Percentiles rank a stretch among this genome's conserved stretches.
These are phyloP conservation scores for Neoboletus subvelutipes DNA, from an alignment of 768 basidiomycete genomes.

Conservation along the genomic window DNA sequence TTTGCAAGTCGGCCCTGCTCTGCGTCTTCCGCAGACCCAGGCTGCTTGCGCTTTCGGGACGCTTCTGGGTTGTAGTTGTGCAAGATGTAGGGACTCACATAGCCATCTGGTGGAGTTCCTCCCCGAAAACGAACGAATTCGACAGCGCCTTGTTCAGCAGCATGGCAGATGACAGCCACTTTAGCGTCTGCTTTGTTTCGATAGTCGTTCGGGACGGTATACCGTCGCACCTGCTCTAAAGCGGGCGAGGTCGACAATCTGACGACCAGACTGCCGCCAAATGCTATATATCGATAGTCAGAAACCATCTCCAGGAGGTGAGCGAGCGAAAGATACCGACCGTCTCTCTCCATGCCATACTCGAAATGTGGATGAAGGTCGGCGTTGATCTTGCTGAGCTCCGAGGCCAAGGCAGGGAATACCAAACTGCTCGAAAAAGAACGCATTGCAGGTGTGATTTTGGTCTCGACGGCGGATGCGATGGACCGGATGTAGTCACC, in stretches of 20 bases:
- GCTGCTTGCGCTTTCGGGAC: slow-evolving; percentile 39
- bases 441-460: slow-evolving; percentile 45
- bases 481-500: slow-evolving; percentile 54
- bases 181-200: slow-evolving; percentile 62
- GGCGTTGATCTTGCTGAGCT: slow-evolving; percentile 43
- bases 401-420: slow-evolving; percentile 44
- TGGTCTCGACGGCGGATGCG: slow-evolving; percentile 42
- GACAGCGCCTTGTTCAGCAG: slow-evolving; percentile 54
- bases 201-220: slow-evolving; percentile 49
- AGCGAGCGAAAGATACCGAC: slow-evolving; percentile 33
- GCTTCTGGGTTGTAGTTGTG: slow-evolving; percentile 26
- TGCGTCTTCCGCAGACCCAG: slow-evolving; percentile 20
- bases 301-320: neutral
- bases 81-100: slow-evolving; percentile 38
- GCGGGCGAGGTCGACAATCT: slow-evolving; percentile 35
- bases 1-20: slow-evolving; percentile 18
- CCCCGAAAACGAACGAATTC: slow-evolving; percentile 62
- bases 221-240: slow-evolving; percentile 41
- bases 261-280: slow-evolving; percentile 51
- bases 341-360: slow-evolving; percentile 48
- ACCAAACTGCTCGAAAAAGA: slow-evolving; percentile 45
- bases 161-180: slow-evolving; percentile 51
- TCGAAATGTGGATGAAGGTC: slow-evolving; percentile 41
- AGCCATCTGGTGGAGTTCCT: slow-evolving; percentile 39
- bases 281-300: slow-evolving; percentile 40